Evolutionary conservation across 73 alveolate genomes (phyloP), one percentile per base, ranked within the genome.

Genomic region (Breviolum minutum): DNA sequence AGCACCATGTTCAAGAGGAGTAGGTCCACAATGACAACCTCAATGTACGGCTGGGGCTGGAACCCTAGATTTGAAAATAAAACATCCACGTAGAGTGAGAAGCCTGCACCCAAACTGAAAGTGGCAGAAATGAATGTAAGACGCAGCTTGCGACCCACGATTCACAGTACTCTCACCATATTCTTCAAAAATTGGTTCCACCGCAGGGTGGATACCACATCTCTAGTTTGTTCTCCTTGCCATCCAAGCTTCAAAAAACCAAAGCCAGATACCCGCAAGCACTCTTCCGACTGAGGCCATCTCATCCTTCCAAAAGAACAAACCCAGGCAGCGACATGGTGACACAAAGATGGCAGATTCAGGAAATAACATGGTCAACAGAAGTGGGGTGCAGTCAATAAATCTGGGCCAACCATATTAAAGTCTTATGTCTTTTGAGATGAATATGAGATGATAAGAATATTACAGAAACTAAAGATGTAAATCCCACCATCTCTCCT

Each of bases 1-100:
- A 90, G 76, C 64, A 90, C 96, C 96, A 90, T 90, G 96, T 90
- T 90, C 76, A 90, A 40, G 22, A 90, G 87, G 74, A 90, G 77
- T 22, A 90, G 76, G 63, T 70, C 96, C 14, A 71, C 87, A 13
- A 90, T 77, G 71, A 90, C 87, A 62, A 90, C 96, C 96, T 90
- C 14, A 29, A 24, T 6, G 60, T 40, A 40, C 54, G 54, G 54
- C 54, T 1, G 63, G 13, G 54, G 54, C 54, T 1, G 63, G 13
- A 79, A 63, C 7, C 24, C 62, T 79, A 7, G 27, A 79, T 20
- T 12, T 9, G 24, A 24, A 79, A 79, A 10, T 7, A 19, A 24
- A 24, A 69, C 79, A 69, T 40, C 54, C 54, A 40, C 54, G 3
- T 40, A 40, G 54, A 40, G 54, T 40, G 3, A 68, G 24, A 68